Percentiles rank a stretch among this genome's conserved stretches.
Conservation (phyloP, 495 filamentous ascomycete species). For the Bryoglossum gracile region DNA sequence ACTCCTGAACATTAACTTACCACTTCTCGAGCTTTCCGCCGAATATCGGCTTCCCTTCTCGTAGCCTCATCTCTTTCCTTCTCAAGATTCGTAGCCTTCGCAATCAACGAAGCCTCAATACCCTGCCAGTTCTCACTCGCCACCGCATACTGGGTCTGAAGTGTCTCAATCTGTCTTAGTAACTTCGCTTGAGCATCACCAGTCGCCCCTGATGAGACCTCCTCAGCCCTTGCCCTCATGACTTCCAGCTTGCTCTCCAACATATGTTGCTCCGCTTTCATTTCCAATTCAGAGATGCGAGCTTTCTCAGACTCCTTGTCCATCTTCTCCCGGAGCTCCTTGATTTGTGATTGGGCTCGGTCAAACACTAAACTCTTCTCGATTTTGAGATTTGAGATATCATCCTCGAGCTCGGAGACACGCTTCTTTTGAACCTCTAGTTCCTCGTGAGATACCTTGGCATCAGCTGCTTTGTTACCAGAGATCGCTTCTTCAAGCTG, state of each 20-base stretch:
- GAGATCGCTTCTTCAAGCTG: constrained; percentile 63
- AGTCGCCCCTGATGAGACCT: constrained; percentile 72
- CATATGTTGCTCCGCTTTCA: constrained; percentile 73
- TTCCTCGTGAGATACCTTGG: constrained; percentile 57
- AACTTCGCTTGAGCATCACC: constrained; percentile 88
- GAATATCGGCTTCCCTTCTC: constrained; percentile 76
- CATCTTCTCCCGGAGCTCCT: constrained; percentile 60
- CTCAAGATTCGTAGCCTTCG: constrained; percentile 67
- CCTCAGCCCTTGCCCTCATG: constrained; percentile 77
- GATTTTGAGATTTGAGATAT: constrained; percentile 60
- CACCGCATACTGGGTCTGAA: constrained; percentile 91
- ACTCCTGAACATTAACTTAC: constrained; percentile 40
- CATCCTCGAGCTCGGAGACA: constrained; percentile 62
- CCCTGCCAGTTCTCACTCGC: constrained; percentile 98
- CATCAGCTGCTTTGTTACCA: constrained; percentile 60
- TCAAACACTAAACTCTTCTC: constrained; percentile 72
- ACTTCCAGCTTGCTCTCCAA: constrained; percentile 89
- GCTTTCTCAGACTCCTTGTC: constrained; percentile 70
- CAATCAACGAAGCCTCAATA: constrained; percentile 74
- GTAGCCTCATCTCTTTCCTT: constrained; percentile 81
- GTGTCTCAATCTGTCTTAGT: constrained; percentile 85
- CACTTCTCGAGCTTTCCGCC: constrained; percentile 78
- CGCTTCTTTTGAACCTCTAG: constrained; percentile 62
- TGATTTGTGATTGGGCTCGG: constrained; percentile 59
- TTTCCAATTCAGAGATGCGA: constrained; percentile 63